These are phyloP conservation scores for Penicillium griseofulvum DNA, from an alignment of 2,329 filamentous ascomycete species.

Conservation along the genomic window DNA sequence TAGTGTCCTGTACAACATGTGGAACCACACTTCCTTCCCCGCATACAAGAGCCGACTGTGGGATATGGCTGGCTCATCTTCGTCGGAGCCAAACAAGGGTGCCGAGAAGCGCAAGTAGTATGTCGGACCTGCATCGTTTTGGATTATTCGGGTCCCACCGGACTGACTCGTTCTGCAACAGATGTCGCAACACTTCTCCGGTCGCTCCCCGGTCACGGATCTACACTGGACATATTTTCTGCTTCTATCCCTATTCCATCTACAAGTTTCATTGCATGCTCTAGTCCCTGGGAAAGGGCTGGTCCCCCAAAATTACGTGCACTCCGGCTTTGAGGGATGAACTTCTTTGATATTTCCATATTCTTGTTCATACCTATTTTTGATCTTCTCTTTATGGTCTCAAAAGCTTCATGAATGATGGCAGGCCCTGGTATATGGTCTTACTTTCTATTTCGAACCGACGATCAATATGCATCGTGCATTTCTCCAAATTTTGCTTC, in stretches of 20 bases:
- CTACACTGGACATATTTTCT: background rate
- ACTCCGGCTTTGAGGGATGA: background rate
- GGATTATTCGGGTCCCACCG: background rate
- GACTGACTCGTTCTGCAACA: background rate
- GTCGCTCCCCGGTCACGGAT: too few relatives aligned
- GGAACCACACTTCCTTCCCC: slow-evolving; percentile 49
- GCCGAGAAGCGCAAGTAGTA: slow-evolving; percentile 30
- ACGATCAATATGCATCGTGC: background rate
- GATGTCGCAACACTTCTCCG: background rate
- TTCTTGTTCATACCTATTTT: background rate
- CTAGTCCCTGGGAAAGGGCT: background rate
- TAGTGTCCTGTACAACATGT: slow-evolving; percentile 50
- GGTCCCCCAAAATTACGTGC: background rate
- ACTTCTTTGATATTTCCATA: background rate
- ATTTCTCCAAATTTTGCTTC: background rate
- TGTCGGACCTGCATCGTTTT: background rate
- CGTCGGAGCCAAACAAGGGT: slow-evolving; percentile 13
- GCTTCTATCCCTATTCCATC: background rate
- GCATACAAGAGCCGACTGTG: slow-evolving; percentile 47
- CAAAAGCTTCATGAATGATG: slow-evolving; percentile 12
- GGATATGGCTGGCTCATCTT: slow-evolving; percentile 30
- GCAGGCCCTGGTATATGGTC: background rate
- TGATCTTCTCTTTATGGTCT: background rate
- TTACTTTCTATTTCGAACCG: background rate
- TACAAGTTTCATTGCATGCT: background rate